Percentiles rank a stretch among this genome's conserved stretches.
phyloP scores from a whole-genome alignment of 768 basidiomycete species.

The Sutorius australiensis region DNA sequence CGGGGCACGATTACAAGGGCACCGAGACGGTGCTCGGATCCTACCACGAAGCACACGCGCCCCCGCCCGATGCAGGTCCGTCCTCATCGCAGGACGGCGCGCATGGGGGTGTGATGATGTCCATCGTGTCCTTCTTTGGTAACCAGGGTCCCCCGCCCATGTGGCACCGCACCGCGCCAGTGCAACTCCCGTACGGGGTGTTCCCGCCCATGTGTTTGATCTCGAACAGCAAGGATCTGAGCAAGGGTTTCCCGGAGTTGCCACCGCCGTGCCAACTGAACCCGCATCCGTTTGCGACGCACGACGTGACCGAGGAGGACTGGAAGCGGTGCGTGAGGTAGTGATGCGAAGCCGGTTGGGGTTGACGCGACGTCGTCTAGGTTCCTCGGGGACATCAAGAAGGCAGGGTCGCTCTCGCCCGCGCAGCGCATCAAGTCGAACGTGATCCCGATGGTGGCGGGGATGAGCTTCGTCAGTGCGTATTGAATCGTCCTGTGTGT shows the following conservation, averaged over 20 bases:
- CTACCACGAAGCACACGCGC: too few species aligned
- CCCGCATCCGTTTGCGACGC: constrained; percentile 49
- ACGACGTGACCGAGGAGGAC: constrained; percentile 48
- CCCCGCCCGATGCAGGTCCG: background rate
- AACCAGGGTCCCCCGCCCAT: constrained; percentile 22
- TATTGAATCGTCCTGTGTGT: background rate
- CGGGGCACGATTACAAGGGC: background rate
- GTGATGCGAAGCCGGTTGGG: background rate
- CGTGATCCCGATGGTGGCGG: constrained; percentile 29
- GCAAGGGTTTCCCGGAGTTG: constrained; percentile 41
- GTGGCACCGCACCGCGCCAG: constrained; percentile 24
- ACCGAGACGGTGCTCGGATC: background rate
- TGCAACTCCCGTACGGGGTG: constrained; percentile 12
- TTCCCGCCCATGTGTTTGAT: constrained; percentile 32
- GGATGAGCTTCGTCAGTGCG: constrained; percentile 27
- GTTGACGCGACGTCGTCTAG: background rate
- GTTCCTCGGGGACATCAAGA: constrained; percentile 39
- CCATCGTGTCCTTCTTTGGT: constrained; percentile 27
- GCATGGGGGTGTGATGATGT: constrained; percentile 6
- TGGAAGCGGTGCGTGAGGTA: constrained; percentile 39
- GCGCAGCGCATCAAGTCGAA: constrained; percentile 33
- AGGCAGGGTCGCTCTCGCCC: constrained; percentile 32
- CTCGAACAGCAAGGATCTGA: constrained; percentile 28
- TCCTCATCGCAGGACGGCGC: constrained; percentile 1
- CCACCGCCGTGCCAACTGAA: constrained; percentile 37